phyloP scores from a whole-genome alignment of 2,329 filamentous ascomycete genomes.

The Endoconidiophora laricicola region DNA sequence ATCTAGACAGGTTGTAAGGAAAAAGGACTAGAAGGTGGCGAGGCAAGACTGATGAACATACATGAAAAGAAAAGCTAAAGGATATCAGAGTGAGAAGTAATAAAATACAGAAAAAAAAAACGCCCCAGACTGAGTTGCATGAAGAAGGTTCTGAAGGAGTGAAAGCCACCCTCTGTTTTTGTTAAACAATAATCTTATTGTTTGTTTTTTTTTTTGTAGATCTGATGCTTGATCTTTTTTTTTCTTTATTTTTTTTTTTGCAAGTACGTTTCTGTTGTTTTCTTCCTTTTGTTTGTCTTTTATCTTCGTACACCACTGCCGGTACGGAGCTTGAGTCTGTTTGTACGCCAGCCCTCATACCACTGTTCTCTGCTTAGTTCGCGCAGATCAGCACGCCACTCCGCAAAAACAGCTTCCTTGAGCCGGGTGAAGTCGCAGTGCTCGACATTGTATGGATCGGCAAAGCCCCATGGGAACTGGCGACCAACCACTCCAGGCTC shows the following conservation, averaged over 20 bases:
- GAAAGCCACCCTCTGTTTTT: too few species aligned
- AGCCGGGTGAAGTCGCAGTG: slow-evolving; percentile 90
- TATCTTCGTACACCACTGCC: slow-evolving; percentile 23
- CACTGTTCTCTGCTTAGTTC: slow-evolving; percentile 81
- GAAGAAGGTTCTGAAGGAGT: too few species aligned
- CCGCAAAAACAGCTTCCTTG: slow-evolving; percentile 80
- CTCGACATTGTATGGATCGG: slow-evolving; percentile 74
- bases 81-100: background rate
- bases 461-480: slow-evolving; percentile 91
- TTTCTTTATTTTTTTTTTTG: background rate
- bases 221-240: too few species aligned
- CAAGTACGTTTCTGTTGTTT: background rate
- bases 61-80: background rate
- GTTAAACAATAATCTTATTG: too few species aligned
- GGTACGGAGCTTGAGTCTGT: slow-evolving; percentile 40
- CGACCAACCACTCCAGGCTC: slow-evolving; percentile 66
- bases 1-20: background rate
- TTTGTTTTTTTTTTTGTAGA: too few species aligned
- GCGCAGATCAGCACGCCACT: slow-evolving; percentile 83
- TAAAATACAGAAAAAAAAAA: background rate
- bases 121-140: background rate
- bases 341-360: slow-evolving; percentile 91
- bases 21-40: background rate
- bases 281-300: slow-evolving; percentile 3
- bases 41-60: background rate